Evolutionary conservation across 306 rosid genomes (phyloP).

Genomic region (Lathyrus oleraceus): DNA sequence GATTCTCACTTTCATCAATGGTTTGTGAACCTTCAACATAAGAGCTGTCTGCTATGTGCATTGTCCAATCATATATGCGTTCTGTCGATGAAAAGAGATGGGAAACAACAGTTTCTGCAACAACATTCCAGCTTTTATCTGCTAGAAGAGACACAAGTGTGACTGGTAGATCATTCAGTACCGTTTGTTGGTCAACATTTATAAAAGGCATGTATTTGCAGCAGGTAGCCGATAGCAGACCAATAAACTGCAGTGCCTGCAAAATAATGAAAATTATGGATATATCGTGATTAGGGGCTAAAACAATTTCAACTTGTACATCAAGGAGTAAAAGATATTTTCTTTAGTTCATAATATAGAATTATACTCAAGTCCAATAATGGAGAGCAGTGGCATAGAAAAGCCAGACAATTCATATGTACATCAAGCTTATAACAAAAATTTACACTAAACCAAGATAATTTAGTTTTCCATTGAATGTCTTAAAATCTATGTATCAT

Average conservation of each 20-base stretch:
- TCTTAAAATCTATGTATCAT: constrained; percentile 1
- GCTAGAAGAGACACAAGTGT: constrained; percentile 71
- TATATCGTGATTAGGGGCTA: constrained; percentile 16
- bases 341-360: constrained; percentile 4
- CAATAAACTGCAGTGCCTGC: constrained; percentile 75
- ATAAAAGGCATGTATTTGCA: constrained; percentile 89
- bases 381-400: constrained; percentile 19
- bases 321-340: constrained; percentile 6
- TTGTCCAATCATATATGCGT: constrained; percentile 60
- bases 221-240: constrained; percentile 72
- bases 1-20: constrained; percentile 74
- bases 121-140: constrained; percentile 54
- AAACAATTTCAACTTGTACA: constrained; percentile 22
- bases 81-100: constrained; percentile 63
- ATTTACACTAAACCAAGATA: background rate
- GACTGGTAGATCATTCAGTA: constrained; percentile 77
- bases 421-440: constrained; percentile 10
- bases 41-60: constrained; percentile 37
- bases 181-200: constrained; percentile 57
- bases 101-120: constrained; percentile 57
- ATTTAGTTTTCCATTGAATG: constrained; percentile 12
- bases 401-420: background rate
- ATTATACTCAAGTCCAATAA: background rate
- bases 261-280: constrained; percentile 25
- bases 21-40: constrained; percentile 45